Conservation (phyloP, 768 basidiomycete genomes). For the Psilocybe azurescens region DNA sequence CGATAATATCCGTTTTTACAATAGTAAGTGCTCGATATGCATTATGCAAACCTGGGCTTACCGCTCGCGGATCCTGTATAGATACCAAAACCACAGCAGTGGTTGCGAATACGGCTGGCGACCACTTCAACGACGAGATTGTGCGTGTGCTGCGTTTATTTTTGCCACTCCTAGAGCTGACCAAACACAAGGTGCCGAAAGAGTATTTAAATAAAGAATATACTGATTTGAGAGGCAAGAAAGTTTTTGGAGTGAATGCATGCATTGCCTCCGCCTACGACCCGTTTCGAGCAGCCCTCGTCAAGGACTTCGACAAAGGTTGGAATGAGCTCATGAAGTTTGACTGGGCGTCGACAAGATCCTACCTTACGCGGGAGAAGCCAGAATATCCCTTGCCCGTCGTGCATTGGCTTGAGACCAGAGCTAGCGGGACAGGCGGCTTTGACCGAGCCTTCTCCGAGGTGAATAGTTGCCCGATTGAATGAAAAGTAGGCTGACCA, state of each 20-base stretch:
- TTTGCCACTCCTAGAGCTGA: not conserved
- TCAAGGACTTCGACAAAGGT: too few relatives aligned
- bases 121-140: slow-evolving; percentile 9
- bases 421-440: not conserved
- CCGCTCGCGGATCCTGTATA: not conserved
- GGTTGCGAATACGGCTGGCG: not conserved
- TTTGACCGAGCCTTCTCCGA: slow-evolving; percentile 11
- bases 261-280: too few relatives aligned
- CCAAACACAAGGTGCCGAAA: not conserved
- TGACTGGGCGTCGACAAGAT: too few relatives aligned
- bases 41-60: not conserved
- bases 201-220: not conserved
- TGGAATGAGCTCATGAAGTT: too few relatives aligned
- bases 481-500: too few relatives aligned
- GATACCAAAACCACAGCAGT: slow-evolving; percentile 4
- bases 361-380: not conserved
- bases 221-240: not conserved
- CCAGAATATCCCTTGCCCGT: not conserved
- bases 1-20: too few relatives aligned
- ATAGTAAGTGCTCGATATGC: too few relatives aligned
- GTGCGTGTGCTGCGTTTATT: not conserved
- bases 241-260: too few relatives aligned
- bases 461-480: slow-evolving; percentile 15
- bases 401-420: not conserved
- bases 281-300: too few relatives aligned